Percentiles rank a stretch among this genome's conserved stretches.
These are phyloP conservation scores for Cryptomeria japonica DNA, from an alignment of 75 land plant genomes.

Conservation along the genomic window DNA sequence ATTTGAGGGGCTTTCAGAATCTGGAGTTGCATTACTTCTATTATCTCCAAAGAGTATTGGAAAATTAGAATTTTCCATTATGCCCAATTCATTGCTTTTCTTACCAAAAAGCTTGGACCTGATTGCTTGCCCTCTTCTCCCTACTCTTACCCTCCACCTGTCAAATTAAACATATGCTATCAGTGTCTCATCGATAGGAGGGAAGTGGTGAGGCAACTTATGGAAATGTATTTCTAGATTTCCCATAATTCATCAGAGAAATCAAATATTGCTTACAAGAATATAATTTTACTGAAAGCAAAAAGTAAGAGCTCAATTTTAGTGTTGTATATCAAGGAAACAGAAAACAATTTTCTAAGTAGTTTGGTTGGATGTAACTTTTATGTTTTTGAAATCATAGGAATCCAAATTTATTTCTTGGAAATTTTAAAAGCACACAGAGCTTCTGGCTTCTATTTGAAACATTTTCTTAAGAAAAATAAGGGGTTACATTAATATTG, in stretches of 20 bases:
- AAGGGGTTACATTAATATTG: background rate
- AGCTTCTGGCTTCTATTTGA: background rate
- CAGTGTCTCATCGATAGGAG: background rate
- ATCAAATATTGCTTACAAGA: background rate
- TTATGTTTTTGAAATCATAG: background rate
- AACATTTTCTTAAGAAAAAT: background rate
- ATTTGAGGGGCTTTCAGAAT: background rate
- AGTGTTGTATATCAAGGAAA: too few relatives aligned
- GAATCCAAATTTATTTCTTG: background rate
- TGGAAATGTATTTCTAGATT: background rate
- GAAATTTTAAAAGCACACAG: background rate
- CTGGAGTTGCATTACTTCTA: background rate
- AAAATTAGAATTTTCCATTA: background rate
- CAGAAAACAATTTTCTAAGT: too few relatives aligned
- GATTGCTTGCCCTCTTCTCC: conserved; percentile 8
- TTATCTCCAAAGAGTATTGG: background rate
- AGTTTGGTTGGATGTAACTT: background rate
- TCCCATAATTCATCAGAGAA: background rate
- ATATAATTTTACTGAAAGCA: background rate
- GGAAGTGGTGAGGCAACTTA: background rate
- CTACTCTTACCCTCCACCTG: background rate
- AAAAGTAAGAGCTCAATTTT: background rate
- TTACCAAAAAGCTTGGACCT: background rate
- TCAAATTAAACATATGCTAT: background rate
- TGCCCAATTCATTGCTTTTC: background rate